Base-by-base conservation (phyloP, 495 filamentous ascomycete genomes). In the Penicillium robsamsonii region DNA sequence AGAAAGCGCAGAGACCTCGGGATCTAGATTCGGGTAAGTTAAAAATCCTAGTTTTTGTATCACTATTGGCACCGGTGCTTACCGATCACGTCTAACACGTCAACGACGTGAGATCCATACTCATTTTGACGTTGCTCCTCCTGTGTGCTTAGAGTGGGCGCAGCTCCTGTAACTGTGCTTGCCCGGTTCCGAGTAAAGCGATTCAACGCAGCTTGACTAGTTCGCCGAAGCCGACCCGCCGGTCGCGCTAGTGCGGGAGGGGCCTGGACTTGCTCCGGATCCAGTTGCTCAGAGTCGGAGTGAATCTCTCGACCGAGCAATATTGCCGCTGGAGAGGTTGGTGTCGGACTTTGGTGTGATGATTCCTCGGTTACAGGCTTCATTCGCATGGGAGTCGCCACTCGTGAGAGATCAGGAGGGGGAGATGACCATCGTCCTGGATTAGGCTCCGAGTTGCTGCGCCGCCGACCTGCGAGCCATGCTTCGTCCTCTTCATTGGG, bases 71-170 rank as follows among this genome's bases (percentile, higher is more conserved):
- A 44, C 6, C 18, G 2, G 18, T 9, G 62, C 82, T 65, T 72
- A 88, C 87, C 87, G 56, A 90, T 81, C 20, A 87, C 83, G 68
- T 91, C 87, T 20, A 91, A 68, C 37, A 88, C 75, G 66, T 91
- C 85, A 27, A 89, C 85, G 27, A 91, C 67, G 27, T 81, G 76
- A 20, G 79, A 55, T 25, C 85, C 82, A 60, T 85, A 83, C 50
- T 84, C 78, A 9, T 68, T 59, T 13, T 37, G 46, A 2, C 29
- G 35, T 31, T 61, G 58, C 10, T 61, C 53, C 18, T 53, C 25
- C 10, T 59, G 45, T 17, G 45, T 17, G 10, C 25, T 30, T 11
- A 69, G 56, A 13, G 57, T 56, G 4, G 69, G 64, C 18, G 64
- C 37, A 27, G 60, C 58, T 2, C 69, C 73, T 20, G 50, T 64